phyloP scores from a whole-genome alignment of 371 early-diverging fungal species.

The Rhizopus microsporus region DNA sequence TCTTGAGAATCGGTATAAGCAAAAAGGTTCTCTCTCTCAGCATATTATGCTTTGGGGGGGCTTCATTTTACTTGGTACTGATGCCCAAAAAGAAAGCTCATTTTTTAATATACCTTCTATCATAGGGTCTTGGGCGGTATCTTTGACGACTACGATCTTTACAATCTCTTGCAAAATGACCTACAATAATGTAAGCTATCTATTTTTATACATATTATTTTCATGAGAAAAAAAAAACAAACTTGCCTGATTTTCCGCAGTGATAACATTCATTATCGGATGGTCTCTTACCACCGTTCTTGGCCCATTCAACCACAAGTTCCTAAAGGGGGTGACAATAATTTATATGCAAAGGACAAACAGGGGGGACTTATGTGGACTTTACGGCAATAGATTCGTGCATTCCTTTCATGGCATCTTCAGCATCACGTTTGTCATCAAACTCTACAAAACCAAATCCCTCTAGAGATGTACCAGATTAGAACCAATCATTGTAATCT shows the following conservation, averaged over 20 bases:
- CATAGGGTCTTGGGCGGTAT: conserved; percentile 39
- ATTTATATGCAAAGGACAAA: neutral
- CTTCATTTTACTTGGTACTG: conserved; percentile 2
- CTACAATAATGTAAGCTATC: conserved; percentile 30
- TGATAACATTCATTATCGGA: conserved; percentile 67
- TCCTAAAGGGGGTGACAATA: conserved; percentile 13
- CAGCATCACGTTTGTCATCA: conserved; percentile 70
- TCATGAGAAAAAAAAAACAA: neutral
- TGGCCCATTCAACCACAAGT: conserved; percentile 66
- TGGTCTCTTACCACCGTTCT: conserved; percentile 56
- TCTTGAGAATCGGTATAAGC: neutral
- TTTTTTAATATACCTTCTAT: conserved; percentile 5
- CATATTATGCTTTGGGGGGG: neutral
- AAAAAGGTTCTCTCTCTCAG: neutral
- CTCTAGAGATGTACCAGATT: conserved; percentile 33
- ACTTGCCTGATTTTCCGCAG: conserved; percentile 63
- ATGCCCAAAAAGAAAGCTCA: neutral
- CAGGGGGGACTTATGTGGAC: conserved; percentile 7
- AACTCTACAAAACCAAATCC: conserved; percentile 80
- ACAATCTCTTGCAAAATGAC: conserved; percentile 80
- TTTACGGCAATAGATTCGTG: conserved; percentile 45
- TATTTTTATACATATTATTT: neutral
- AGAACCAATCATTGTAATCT: neutral
- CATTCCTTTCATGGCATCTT: conserved; percentile 66
- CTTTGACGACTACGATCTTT: conserved; percentile 45